Base-by-base conservation (phyloP, 2,329 filamentous ascomycete species). In the Phaeosphaeriaceae sp. region DNA sequence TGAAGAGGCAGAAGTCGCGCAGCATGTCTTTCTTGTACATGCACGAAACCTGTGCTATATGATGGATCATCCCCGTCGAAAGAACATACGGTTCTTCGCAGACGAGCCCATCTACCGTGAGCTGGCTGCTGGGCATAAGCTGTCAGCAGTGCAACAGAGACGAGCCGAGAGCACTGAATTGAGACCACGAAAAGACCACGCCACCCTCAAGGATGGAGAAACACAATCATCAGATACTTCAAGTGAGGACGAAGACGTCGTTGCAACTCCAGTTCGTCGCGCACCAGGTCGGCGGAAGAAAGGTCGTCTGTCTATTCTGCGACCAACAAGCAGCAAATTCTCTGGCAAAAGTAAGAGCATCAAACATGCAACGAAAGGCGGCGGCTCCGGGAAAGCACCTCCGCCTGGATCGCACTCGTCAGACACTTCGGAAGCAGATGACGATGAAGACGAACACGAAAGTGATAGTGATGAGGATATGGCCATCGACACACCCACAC, bases 41-140 rank as follows among this genome's bases (percentile, higher is more conserved):
- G 77, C 75, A 13, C 56, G 66, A 21, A 78, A 79, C 43, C 52
- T 80, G 9, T 70, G 74, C 49, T 77, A 76, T 44, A 77, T 78
- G 67, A 79, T 80, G 69, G 68, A 73, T 9, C 72, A 77, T 52
- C 72, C 72, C 1, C 70, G 73, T 35, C 68, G 73, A 26, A 72
- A 73, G 49, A 70, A 56, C 23, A 56, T 69, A 23, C 61, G 65
- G 1, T 74, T 71, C 42, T 77, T 77, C 35, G 61, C 63, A 4
- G 60, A 68, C 6, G 74, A 76, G 46, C 72, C 74, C 0, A 71
- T 78, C 28, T 78, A 76, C 32, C 59, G 67, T 11, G 74, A 78
- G 54, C 55, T 77, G 10, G 54, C 58, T 43, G 61, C 62, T 17
- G 70, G 63, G 5, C 72, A 71, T 49, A 63, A 46, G n/a, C 64